A percentile compares a stretch with the other conserved stretches of the same genome.
Evolutionary conservation across 495 filamentous ascomycete species (phyloP).

Genomic region (Acidiella bohemica): DNA sequence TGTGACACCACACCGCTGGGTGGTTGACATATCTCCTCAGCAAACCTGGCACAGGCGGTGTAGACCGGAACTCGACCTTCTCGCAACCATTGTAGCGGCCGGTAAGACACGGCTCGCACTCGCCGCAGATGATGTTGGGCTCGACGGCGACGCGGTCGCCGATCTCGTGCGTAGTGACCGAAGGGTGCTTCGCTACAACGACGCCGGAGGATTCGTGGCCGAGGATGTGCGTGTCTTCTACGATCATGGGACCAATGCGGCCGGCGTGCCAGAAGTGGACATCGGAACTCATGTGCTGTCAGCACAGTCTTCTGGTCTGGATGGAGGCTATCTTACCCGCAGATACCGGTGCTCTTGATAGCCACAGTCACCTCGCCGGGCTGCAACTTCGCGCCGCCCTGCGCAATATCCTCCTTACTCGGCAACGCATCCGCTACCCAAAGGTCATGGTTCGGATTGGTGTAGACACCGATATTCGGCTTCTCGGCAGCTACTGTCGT

Average conservation of each 20-base stretch:
- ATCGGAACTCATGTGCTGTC: no score
- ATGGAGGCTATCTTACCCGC: no score
- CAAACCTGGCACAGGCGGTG: conserved; percentile 77
- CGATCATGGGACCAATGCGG: conserved; percentile 89
- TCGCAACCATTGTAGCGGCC: conserved; percentile 91
- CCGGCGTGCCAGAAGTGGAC: conserved; percentile 94
- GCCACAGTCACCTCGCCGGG: conserved; percentile 71
- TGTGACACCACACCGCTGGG: conserved; percentile 83
- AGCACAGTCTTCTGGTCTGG: no score
- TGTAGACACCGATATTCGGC: conserved; percentile 89
- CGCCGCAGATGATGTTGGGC: conserved; percentile 78
- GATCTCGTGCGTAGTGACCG: conserved; percentile 56
- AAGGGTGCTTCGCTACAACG: conserved; percentile 66
- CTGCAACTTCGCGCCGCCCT: conserved; percentile 54
- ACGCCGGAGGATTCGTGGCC: conserved; percentile 86
- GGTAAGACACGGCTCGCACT: conserved; percentile 77
- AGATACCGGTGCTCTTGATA: conserved; percentile 85
- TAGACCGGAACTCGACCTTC: conserved; percentile 69
- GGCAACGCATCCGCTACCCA: conserved; percentile 75
- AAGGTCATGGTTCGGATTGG: conserved; percentile 79
- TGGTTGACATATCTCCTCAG: conserved; percentile 88
- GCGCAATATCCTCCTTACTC: conserved; percentile 60
- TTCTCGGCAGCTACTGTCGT: conserved; percentile 35
- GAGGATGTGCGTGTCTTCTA: conserved; percentile 71
- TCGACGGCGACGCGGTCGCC: conserved; percentile 86